These are phyloP conservation scores for Botrytis tulipae DNA, from an alignment of 2,329 filamentous ascomycete genomes.

Conservation along the genomic window DNA sequence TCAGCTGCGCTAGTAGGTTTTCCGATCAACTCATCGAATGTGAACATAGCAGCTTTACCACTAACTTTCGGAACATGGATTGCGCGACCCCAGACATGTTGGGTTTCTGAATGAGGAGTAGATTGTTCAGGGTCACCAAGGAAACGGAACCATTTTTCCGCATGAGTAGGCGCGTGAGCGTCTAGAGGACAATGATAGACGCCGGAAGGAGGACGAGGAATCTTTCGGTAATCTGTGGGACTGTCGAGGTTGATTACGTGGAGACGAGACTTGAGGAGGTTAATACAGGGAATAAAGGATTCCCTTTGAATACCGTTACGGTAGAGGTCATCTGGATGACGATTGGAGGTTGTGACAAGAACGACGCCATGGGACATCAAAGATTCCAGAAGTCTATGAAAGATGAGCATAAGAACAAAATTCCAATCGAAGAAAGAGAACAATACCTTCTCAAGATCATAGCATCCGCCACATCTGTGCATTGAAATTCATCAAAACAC, in stretches of 20 bases:
- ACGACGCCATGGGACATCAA: constrained; percentile 98
- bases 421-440: not conserved
- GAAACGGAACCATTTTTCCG: constrained; percentile 93
- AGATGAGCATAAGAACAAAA: constrained; percentile 13
- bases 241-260: constrained; percentile 94
- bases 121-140: constrained; percentile 71
- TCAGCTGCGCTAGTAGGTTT: constrained; percentile 88
- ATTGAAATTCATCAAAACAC: constrained; percentile 99
- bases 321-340: constrained; percentile 95
- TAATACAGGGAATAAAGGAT: constrained; percentile 93
- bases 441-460: constrained; percentile 83
- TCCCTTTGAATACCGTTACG: constrained; percentile 97
- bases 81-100: constrained; percentile 89
- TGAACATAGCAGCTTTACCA: constrained; percentile 85
- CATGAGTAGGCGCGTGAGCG: constrained; percentile 71
- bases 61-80: constrained; percentile 85
- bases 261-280: constrained; percentile 79
- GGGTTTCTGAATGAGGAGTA: constrained; percentile 73
- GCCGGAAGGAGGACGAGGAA: constrained; percentile 85
- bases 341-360: constrained; percentile 91
- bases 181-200: constrained; percentile 93
- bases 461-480: constrained; percentile 95
- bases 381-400: constrained; percentile 69
- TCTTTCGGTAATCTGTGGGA: constrained; percentile 94
- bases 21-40: constrained; percentile 88